Evolutionary conservation across 192 early-diverging fungal species (phyloP), one percentile per base, ranked within the genome.

Genomic region (Umbelopsis isabellina): DNA sequence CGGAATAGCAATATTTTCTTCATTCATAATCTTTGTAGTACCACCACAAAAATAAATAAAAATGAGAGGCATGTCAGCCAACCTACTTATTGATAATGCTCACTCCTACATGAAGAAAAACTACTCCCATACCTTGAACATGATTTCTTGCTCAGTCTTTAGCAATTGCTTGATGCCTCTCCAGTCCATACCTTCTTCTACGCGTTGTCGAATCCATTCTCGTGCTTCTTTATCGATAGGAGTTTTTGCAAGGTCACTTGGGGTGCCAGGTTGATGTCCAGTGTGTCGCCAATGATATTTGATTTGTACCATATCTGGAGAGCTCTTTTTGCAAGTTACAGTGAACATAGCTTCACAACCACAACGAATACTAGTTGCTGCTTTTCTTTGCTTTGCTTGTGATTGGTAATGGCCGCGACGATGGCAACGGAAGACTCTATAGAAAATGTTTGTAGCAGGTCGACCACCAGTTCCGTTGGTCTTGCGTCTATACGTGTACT

Each of bases 201-300:
- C 55, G 27, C 55, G 55, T 61, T 61, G 55, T 18, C 55, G 55
- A n/a, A 61, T 61, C 55, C 55, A 61, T 33, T 61, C 55, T 37
- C 55, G 55, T 27, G 55, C 55, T 35, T 61, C 55, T 8, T 61
- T 61, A 35, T 61, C 55, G 18, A 61, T 61, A 3, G 55, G 55
- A 11, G 55, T 61, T 30, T 61, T 61, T 25, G 55, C 55, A 1
- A 61, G 13, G 16, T 61, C 55, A 61, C 55, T 61, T 35, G 55
- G 55, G 1, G 55, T 61, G 10, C 55, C 55, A 61, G 55, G 55
- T 61, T 61, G 55, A 61, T 61, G 55, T 2, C 55, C 55, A 61
- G 55, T 61, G 13, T 61, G 55, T 61, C 55, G 55, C 55, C 55
- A 61, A 30, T 61, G 55, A 35, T 61, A 61, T 35, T 61, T 61